phyloP scores from a whole-genome alignment of 2,329 filamentous ascomycete genomes.

The Harringtonia lauricola region DNA sequence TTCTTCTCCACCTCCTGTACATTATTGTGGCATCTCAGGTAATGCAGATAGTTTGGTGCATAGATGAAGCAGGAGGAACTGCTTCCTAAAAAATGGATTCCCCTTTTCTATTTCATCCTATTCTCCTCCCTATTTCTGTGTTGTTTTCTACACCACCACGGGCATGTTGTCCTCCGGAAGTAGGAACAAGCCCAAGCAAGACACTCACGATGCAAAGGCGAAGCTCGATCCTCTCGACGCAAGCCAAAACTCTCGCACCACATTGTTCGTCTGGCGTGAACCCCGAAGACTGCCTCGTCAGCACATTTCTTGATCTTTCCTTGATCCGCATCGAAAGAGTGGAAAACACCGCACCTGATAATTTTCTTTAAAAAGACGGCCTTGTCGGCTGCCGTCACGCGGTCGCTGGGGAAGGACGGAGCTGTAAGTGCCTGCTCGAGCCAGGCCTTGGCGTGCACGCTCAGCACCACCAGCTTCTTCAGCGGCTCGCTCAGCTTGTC shows the following conservation, averaged over 20 bases:
- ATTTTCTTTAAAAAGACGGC: conserved; percentile 54
- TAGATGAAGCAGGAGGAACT: too few relatives aligned
- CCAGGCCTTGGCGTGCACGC: conserved; percentile 48
- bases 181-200: too few relatives aligned
- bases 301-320: neutral
- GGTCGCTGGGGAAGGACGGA: conserved; percentile 46
- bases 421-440: conserved; percentile 47
- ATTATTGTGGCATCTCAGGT: neutral
- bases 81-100: too few relatives aligned
- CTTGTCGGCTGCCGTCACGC: conserved; percentile 49
- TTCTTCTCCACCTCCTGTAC: neutral
- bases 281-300: conserved; percentile 44
- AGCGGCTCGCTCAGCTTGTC: conserved; percentile 61
- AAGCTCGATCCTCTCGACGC: conserved; percentile 51
- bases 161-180: too few relatives aligned
- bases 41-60: too few relatives aligned
- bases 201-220: conserved; percentile 38
- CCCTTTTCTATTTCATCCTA: neutral
- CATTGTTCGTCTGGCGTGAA: conserved; percentile 49
- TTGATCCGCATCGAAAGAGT: neutral
- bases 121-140: too few relatives aligned
- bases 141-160: too few relatives aligned
- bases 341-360: conserved; percentile 36
- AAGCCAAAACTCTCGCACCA: conserved; percentile 66
- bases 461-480: conserved; percentile 52